Evolutionary conservation across 352 stramenopile species (phyloP).

Genomic region (Phytopythium oedochilum): DNA sequence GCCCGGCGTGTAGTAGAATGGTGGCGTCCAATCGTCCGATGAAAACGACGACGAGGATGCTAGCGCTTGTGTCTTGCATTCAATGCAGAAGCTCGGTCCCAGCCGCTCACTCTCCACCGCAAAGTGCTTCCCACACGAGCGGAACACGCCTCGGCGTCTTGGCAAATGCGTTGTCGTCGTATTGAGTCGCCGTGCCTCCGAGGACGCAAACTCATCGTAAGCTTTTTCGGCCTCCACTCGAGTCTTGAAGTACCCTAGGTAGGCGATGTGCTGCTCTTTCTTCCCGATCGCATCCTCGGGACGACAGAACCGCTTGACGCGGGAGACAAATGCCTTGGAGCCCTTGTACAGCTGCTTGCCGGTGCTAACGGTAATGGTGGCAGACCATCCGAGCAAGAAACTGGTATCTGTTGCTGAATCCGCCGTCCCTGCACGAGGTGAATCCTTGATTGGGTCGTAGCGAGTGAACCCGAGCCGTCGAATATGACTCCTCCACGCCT

Average conservation of each 20-base stretch:
- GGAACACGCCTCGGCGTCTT: slow-evolving; percentile 50
- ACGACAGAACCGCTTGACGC: slow-evolving; percentile 68
- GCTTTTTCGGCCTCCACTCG: slow-evolving; percentile 61
- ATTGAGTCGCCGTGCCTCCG: slow-evolving; percentile 60
- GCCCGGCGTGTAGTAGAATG: slow-evolving; percentile 53
- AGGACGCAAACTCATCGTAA: slow-evolving; percentile 59
- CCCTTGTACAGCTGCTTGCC: slow-evolving; percentile 62
- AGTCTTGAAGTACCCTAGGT: slow-evolving; percentile 65
- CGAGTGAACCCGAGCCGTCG: slow-evolving; percentile 44
- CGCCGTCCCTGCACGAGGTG: neutral
- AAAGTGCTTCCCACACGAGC: slow-evolving; percentile 78
- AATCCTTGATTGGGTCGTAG: slow-evolving; percentile 16
- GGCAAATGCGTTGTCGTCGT: slow-evolving; percentile 56
- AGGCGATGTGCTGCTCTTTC: slow-evolving; percentile 57
- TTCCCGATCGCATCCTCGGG: slow-evolving; percentile 46
- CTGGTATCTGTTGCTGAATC: slow-evolving; percentile 7
- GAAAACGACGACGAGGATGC: slow-evolving; percentile 23
- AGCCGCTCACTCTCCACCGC: slow-evolving; percentile 71
- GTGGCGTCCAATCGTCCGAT: slow-evolving; percentile 47
- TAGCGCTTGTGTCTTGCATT: slow-evolving; percentile 60
- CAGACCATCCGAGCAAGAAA: slow-evolving; percentile 49
- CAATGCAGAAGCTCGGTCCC: slow-evolving; percentile 68
- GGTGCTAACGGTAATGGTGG: slow-evolving; percentile 62
- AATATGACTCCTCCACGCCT: slow-evolving; percentile 50
- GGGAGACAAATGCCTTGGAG: slow-evolving; percentile 65